These are phyloP conservation scores for Phaseolus lunatus DNA, from an alignment of 306 rosid genomes.

Conservation along the genomic window DNA sequence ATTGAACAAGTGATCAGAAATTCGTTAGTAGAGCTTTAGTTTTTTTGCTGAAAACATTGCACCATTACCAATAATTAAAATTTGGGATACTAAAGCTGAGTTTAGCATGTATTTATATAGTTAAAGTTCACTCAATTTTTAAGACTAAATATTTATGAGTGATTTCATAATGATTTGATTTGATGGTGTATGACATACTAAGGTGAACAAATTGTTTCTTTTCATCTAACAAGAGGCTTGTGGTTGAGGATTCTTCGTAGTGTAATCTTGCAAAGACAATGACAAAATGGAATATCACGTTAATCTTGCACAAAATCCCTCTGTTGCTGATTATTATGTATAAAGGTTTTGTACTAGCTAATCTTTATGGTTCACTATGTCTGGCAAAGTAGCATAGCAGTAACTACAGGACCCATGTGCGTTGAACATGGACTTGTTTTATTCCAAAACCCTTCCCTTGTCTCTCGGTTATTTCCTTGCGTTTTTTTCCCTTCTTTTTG, in stretches of 20 bases:
- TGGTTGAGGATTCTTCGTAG: not conserved
- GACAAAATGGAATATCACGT: slow-evolving; percentile 7
- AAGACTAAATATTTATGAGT: too few relatives aligned
- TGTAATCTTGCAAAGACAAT: not conserved
- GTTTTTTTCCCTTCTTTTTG: too few relatives aligned
- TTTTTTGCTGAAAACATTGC: not conserved
- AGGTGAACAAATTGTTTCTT: too few relatives aligned
- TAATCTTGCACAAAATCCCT: not conserved
- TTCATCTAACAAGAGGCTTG: too few relatives aligned
- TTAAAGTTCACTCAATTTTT: too few relatives aligned
- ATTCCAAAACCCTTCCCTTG: not conserved
- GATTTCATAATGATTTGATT: too few relatives aligned
- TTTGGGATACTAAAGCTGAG: not conserved
- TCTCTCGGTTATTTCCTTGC: not conserved
- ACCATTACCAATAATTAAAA: not conserved
- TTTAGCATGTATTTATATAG: too few relatives aligned
- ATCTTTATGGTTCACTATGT: not conserved
- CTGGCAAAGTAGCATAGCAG: slow-evolving; percentile 8
- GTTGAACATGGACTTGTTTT: slow-evolving; percentile 10
- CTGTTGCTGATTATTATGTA: not conserved
- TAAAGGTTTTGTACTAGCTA: slow-evolving; percentile 3
- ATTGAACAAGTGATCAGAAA: not conserved
- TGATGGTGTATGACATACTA: too few relatives aligned
- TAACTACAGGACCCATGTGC: slow-evolving; percentile 41
- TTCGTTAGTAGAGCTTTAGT: not conserved